phyloP scores from a whole-genome alignment of 2,329 filamentous ascomycete genomes.

The Hypoxylon sp. region DNA sequence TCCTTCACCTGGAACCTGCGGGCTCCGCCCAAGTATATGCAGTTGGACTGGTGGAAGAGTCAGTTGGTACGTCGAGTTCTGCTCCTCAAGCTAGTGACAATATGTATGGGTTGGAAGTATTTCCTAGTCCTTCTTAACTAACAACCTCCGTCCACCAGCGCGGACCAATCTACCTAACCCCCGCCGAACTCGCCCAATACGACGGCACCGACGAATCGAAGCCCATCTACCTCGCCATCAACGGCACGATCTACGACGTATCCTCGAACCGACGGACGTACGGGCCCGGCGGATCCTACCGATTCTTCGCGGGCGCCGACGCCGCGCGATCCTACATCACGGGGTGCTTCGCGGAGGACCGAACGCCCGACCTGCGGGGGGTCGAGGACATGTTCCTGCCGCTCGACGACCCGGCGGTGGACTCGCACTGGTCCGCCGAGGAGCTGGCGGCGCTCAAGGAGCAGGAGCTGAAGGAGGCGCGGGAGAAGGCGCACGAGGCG shows the following conservation, averaged over 20 bases:
- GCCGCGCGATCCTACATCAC: constrained; percentile 92
- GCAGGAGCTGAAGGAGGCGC: constrained; percentile 76
- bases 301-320: constrained; percentile 88
- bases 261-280: constrained; percentile 77
- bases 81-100: background rate
- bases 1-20: constrained; percentile 77
- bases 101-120: too few species aligned
- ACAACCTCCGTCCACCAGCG: constrained; percentile 58
- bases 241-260: constrained; percentile 89
- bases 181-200: constrained; percentile 78
- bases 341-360: constrained; percentile 90
- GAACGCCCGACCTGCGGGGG: constrained; percentile 86
- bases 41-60: constrained; percentile 69
- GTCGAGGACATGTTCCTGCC: constrained; percentile 88
- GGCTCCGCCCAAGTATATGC: constrained; percentile 71
- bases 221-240: constrained; percentile 92
- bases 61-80: constrained; percentile 68
- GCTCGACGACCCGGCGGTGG: constrained; percentile 72
- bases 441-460: constrained; percentile 69
- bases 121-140: background rate
- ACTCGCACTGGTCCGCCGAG: constrained; percentile 68
- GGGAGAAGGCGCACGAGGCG: constrained; percentile 73
- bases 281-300: constrained; percentile 88
- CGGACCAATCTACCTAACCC: constrained; percentile 79
- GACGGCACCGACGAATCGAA: constrained; percentile 81